Evolutionary conservation across 2,329 filamentous ascomycete genomes (phyloP).

Genomic region (Coleophoma crateriformis): DNA sequence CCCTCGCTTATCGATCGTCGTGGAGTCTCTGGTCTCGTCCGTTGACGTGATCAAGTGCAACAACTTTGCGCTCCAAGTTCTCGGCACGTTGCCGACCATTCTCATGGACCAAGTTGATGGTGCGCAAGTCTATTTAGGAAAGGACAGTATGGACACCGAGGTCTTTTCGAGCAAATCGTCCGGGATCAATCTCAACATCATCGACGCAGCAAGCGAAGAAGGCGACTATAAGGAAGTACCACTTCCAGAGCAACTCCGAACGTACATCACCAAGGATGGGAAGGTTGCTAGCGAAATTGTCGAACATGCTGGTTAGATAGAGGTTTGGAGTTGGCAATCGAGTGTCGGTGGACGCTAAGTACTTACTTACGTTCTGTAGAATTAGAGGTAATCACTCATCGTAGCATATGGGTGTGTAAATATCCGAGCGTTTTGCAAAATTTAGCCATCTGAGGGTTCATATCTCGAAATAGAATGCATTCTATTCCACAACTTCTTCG

Average conservation of each 20-base stretch:
- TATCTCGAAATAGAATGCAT: not conserved
- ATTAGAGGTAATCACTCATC: not conserved
- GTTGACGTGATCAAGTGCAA: slow-evolving; percentile 93
- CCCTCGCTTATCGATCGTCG: slow-evolving; percentile 73
- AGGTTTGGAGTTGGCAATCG: not conserved
- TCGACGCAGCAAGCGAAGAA: slow-evolving; percentile 57
- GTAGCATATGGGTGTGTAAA: slow-evolving; percentile 10
- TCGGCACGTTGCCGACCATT: slow-evolving; percentile 80
- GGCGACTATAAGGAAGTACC: slow-evolving; percentile 85
- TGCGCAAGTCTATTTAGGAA: slow-evolving; percentile 79
- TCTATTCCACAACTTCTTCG: not conserved
- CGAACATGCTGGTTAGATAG: slow-evolving; percentile 72
- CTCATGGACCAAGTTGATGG: slow-evolving; percentile 91
- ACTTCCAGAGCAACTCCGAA: slow-evolving; percentile 83
- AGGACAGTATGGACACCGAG: slow-evolving; percentile 71
- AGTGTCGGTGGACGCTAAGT: not conserved
- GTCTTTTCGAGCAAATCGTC: slow-evolving; percentile 86
- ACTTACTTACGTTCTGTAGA: not conserved
- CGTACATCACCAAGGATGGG: slow-evolving; percentile 67
- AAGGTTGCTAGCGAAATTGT: slow-evolving; percentile 90
- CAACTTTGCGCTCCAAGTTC: slow-evolving; percentile 90
- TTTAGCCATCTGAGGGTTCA: not conserved
- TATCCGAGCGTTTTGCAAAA: not conserved
- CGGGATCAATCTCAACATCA: slow-evolving; percentile 81
- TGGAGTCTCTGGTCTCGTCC: slow-evolving; percentile 84